These are phyloP conservation scores for Aegilops longissima DNA, from an alignment of 176 grass and related monocot species.

Conservation along the genomic window DNA sequence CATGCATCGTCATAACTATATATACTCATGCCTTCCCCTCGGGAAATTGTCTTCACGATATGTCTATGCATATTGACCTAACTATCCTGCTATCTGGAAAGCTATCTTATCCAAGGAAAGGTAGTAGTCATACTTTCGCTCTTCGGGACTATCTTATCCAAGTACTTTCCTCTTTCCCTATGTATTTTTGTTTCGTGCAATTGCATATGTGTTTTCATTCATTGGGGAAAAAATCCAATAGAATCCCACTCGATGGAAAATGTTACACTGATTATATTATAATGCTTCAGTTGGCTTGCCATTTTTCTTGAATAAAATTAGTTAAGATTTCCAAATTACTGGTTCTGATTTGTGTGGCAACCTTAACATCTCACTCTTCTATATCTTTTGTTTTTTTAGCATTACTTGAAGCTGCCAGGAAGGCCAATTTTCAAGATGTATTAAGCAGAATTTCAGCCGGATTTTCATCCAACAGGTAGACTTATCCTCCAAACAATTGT, in stretches of 20 bases:
- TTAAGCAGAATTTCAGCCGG: conserved; percentile 65
- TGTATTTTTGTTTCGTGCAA: neutral
- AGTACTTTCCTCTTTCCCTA: neutral
- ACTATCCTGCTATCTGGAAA: neutral
- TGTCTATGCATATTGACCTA: conserved; percentile 4
- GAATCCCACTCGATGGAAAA: neutral
- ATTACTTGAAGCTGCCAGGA: conserved; percentile 93
- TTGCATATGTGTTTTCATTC: neutral
- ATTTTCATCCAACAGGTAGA: conserved; percentile 80
- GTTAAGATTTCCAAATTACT: neutral
- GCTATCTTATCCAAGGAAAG: neutral
- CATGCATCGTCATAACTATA: neutral
- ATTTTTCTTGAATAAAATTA: conserved; percentile 7
- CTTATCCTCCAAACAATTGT: conserved; percentile 22
- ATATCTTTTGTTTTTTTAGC: conserved; percentile 38
- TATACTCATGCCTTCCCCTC: neutral
- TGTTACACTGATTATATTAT: neutral
- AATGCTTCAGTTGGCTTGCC: neutral
- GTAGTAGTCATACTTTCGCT: neutral
- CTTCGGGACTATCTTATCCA: neutral
- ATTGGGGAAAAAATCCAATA: neutral
- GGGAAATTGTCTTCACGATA: neutral
- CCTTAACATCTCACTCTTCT: neutral
- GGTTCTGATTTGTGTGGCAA: neutral
- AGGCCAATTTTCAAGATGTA: conserved; percentile 71